Evolutionary conservation across 345 rosid genomes (phyloP).

Genomic region (Hibiscus tridactylites): DNA sequence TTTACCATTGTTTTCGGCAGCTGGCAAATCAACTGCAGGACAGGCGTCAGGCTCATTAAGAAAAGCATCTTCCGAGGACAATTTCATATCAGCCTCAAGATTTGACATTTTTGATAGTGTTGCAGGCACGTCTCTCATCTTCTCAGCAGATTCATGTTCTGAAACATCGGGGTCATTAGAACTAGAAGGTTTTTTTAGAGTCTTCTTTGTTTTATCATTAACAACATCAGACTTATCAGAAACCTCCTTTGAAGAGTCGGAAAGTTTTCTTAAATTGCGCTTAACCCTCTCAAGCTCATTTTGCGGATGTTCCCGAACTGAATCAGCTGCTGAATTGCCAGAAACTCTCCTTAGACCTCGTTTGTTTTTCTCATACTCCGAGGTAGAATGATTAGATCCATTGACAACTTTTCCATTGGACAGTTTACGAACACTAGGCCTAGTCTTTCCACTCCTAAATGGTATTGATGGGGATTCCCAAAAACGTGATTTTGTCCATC

Average conservation of each 20-base stretch:
- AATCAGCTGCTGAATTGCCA: conserved; percentile 18
- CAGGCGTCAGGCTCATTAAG: conserved; percentile 23
- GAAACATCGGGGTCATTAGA: conserved; percentile 27
- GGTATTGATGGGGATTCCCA: conserved; percentile 41
- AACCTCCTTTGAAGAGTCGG: conserved; percentile 34
- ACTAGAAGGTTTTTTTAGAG: conserved; percentile 28
- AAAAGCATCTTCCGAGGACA: conserved; percentile 15
- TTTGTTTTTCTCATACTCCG: conserved; percentile 41
- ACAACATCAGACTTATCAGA: conserved; percentile 30
- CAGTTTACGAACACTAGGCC: conserved; percentile 39
- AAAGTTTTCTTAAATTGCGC: conserved; percentile 37
- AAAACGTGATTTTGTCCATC: conserved; percentile 57
- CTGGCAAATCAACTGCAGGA: conserved; percentile 12
- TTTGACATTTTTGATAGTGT: conserved; percentile 23
- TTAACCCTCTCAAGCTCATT: conserved; percentile 45
- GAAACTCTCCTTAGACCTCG: conserved; percentile 40
- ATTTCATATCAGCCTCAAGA: conserved; percentile 17
- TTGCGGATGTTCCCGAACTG: conserved; percentile 38
- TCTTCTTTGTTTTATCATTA: conserved; percentile 36
- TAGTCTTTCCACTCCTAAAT: conserved; percentile 34
- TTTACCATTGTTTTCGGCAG: conserved; percentile 25
- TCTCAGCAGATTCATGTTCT: conserved; percentile 33
- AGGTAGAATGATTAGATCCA: conserved; percentile 27
- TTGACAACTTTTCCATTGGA: conserved; percentile 30
- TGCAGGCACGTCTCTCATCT: conserved; percentile 20